These are phyloP conservation scores for Didymella pinodella DNA, from an alignment of 2,329 filamentous ascomycete species.

Conservation along the genomic window DNA sequence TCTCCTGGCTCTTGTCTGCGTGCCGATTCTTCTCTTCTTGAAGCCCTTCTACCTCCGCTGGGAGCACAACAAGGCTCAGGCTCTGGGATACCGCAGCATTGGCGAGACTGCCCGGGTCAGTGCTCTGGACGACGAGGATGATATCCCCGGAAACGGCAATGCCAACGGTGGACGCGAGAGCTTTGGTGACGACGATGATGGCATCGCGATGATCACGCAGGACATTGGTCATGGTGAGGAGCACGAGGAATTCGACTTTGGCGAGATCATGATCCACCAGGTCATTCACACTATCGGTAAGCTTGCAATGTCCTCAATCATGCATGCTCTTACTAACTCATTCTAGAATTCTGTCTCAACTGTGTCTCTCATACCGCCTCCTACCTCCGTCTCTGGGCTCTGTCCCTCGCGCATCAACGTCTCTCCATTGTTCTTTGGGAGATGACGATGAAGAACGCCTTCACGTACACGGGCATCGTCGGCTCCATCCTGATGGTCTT, in stretches of 20 bases:
- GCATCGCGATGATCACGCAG: conserved; percentile 86
- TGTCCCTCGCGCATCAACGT: conserved; percentile 97
- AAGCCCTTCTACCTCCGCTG: conserved; percentile 95
- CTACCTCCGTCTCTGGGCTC: conserved; percentile 96
- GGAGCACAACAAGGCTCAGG: conserved; percentile 90
- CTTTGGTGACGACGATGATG: conserved; percentile 78
- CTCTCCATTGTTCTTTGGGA: conserved; percentile 94
- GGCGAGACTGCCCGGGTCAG: conserved; percentile 88
- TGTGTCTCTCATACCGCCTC: conserved; percentile 99
- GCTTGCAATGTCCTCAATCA: conserved; percentile 38
- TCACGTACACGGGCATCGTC: conserved; percentile 69
- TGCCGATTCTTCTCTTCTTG: conserved; percentile 88
- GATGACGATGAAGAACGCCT: conserved; percentile 87
- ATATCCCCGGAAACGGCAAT: conserved; percentile 63
- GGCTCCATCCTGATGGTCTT: conserved; percentile 84
- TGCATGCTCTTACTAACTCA: conserved; percentile 30
- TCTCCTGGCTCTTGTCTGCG: conserved; percentile 82
- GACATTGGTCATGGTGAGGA: conserved; percentile 77
- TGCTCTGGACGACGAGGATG: conserved; percentile 85
- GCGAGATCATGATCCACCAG: conserved; percentile 98
- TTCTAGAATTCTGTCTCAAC: conserved; percentile 93
- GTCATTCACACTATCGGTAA: conserved; percentile 97
- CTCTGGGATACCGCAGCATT: conserved; percentile 89
- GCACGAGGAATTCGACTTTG: conserved; percentile 96
- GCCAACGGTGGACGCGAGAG: conserved; percentile 70